These are phyloP conservation scores for Przewalskia tangutica DNA, from an alignment of 257 asterid species.

Conservation along the genomic window DNA sequence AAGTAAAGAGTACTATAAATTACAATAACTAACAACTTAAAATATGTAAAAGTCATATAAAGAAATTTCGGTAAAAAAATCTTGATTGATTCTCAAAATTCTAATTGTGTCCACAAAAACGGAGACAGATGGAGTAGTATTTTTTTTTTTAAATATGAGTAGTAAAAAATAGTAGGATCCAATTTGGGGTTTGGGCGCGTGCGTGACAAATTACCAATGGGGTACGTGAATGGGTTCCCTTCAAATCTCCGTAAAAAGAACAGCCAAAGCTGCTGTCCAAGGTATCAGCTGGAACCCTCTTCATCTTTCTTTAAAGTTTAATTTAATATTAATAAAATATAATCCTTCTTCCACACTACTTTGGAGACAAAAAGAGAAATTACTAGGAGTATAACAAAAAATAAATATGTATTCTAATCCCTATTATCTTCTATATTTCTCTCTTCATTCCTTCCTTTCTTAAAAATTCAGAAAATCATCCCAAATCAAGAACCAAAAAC, in stretches of 20 bases:
- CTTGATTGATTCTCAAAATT: too few relatives aligned
- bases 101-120: too few relatives aligned
- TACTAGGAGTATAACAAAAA: not conserved
- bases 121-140: too few relatives aligned
- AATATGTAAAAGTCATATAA: too few relatives aligned
- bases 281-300: slow-evolving; percentile 13
- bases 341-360: not conserved
- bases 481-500: not conserved
- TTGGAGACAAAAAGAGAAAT: not conserved
- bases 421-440: slow-evolving; percentile 13
- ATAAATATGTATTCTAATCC: not conserved
- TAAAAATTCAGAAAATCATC: not conserved
- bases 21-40: too few relatives aligned
- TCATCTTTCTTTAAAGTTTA: not conserved
- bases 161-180: too few relatives aligned
- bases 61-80: too few relatives aligned
- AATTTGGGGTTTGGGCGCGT: not conserved
- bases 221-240: slow-evolving; percentile 4
- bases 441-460: slow-evolving; percentile 4
- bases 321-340: not conserved
- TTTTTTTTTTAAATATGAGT: too few relatives aligned
- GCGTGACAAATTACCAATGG: not conserved
- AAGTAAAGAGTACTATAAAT: too few relatives aligned
- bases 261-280: not conserved
- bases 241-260: slow-evolving; percentile 4